phyloP scores from a whole-genome alignment of 331 rosid genomes.

The Malus hybrid region DNA sequence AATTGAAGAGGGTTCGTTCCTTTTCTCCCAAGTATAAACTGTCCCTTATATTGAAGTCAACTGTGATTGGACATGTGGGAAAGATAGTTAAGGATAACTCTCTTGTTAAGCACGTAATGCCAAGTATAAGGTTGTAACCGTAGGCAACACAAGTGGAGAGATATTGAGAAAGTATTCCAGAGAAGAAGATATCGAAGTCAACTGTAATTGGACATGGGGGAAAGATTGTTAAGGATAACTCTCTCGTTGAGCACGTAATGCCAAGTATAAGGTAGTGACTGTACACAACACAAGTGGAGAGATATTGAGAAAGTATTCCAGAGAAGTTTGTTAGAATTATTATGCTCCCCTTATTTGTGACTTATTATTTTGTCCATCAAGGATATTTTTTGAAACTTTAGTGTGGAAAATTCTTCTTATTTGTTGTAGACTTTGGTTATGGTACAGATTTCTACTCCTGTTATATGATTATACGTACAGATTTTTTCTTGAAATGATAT shows the following conservation, averaged over 20 bases:
- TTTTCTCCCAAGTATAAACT: background rate
- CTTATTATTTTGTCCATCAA: no score
- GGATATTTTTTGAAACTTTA: background rate
- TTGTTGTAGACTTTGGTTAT: no score
- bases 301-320: background rate
- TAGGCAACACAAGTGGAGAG: background rate
- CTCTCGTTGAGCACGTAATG: background rate
- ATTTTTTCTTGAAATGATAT: background rate
- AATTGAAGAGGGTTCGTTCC: background rate
- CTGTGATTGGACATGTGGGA: background rate
- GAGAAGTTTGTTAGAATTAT: no score
- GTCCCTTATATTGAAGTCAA: background rate
- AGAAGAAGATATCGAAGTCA: background rate
- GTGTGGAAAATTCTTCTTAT: background rate
- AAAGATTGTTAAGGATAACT: background rate
- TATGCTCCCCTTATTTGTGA: no score
- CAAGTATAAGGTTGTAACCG: background rate
- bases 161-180: background rate
- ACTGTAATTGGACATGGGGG: background rate
- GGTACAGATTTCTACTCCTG: background rate
- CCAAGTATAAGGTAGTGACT: background rate
- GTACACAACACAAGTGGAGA: background rate
- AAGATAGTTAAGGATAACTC: background rate
- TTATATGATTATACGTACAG: background rate
- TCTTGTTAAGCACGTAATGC: background rate